These are phyloP conservation scores for Ilyonectria sp. DNA, from an alignment of 2,329 filamentous ascomycete species.

Conservation along the genomic window DNA sequence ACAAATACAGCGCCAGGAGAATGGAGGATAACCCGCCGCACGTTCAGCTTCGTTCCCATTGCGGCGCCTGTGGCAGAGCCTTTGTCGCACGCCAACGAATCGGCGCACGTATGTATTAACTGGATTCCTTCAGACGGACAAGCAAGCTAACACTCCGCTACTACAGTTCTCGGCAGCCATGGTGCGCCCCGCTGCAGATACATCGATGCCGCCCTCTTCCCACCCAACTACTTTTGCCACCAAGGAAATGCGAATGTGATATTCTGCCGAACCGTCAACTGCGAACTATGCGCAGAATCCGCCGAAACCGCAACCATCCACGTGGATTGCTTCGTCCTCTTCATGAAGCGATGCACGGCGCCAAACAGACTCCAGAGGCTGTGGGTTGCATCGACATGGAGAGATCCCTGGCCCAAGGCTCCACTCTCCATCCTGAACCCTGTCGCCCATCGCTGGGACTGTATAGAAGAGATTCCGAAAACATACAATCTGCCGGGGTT, in stretches of 20 bases:
- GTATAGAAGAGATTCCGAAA: neutral
- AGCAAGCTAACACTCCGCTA: neutral
- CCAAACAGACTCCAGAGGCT: neutral
- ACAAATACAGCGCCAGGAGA: no score
- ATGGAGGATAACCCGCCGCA: no score
- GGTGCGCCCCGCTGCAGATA: neutral
- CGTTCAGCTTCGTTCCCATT: no score
- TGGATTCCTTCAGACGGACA: no score
- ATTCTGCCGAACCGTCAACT: neutral
- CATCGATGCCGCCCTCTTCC: no score
- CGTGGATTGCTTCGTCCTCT: conserved; percentile 8
- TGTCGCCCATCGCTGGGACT: neutral
- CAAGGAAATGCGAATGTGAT: no score
- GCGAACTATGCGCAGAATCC: neutral
- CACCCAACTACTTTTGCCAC: no score
- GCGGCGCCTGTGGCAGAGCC: no score
- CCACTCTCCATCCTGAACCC: neutral
- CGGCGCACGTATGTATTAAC: no score
- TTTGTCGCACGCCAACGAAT: no score
- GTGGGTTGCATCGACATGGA: conserved; percentile 6
- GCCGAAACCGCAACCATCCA: conserved; percentile 11
- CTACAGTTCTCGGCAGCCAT: neutral
- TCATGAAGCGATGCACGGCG: no score
- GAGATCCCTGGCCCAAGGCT: conserved; percentile 14
- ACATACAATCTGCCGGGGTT: neutral